These are phyloP conservation scores for Vaccinium macrocarpon DNA, from an alignment of 148 eudicot species.

Conservation along the genomic window DNA sequence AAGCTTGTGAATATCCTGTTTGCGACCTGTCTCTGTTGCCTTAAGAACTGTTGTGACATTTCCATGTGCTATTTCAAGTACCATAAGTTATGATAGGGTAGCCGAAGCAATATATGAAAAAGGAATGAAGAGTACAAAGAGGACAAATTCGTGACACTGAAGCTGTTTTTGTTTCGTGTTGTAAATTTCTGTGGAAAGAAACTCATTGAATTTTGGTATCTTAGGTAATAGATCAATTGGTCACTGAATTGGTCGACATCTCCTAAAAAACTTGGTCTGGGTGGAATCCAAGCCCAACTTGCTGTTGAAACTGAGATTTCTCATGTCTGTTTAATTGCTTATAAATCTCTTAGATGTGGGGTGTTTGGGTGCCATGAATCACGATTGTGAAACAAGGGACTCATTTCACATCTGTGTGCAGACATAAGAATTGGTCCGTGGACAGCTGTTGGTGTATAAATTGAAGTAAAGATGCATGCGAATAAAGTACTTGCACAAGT, in stretches of 20 bases:
- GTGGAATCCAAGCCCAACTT: background rate
- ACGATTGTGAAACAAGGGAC: background rate
- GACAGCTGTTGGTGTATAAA: background rate
- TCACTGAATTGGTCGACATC: background rate
- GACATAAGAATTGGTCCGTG: background rate
- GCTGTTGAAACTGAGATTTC: background rate
- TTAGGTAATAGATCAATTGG: background rate
- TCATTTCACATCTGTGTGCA: background rate
- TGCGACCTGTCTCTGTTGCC: background rate
- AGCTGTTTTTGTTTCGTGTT: background rate
- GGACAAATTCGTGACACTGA: background rate
- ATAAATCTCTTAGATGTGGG: background rate
- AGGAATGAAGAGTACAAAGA: background rate
- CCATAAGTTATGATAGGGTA: background rate
- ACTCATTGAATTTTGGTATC: background rate
- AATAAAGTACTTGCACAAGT: background rate
- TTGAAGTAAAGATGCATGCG: background rate
- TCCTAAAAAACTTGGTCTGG: background rate
- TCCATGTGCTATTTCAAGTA: background rate
- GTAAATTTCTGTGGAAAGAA: background rate
- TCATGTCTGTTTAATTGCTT: background rate
- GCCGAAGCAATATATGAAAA: background rate
- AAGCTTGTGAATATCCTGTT: background rate
- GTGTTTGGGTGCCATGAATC: background rate
- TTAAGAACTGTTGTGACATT: background rate